Percentiles rank a stretch among this genome's conserved stretches.
Conservation (phyloP, 495 filamentous ascomycete species). For the Trichoderma parareesei region DNA sequence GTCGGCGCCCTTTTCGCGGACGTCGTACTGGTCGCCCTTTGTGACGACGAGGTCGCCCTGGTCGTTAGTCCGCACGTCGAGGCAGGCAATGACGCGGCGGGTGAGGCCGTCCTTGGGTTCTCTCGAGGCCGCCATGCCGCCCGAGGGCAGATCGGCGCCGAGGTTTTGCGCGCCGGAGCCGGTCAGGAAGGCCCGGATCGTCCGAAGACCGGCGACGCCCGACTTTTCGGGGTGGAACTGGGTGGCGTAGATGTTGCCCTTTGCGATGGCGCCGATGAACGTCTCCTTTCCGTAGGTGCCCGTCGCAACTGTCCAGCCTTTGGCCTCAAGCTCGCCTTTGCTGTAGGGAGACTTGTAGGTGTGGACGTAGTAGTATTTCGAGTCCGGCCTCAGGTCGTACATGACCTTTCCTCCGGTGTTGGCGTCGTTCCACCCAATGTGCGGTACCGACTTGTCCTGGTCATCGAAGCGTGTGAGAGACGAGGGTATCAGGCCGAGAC, state of each 20-base stretch:
- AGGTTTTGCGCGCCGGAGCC: constrained; percentile 45
- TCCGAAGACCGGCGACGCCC: constrained; percentile 75
- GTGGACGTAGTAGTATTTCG: constrained; percentile 98
- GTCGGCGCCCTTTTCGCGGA: constrained; percentile 79
- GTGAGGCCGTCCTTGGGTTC: constrained; percentile 60
- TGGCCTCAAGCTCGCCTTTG: constrained; percentile 58
- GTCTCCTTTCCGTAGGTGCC: constrained; percentile 80
- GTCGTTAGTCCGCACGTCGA: constrained; percentile 96
- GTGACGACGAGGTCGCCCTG: constrained; percentile 92
- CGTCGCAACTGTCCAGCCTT: constrained; percentile 84
- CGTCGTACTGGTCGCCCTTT: constrained; percentile 97
- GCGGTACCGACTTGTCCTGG: constrained; percentile 76
- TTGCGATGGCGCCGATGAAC: constrained; percentile 85
- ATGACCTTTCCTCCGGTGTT: constrained; percentile 43
- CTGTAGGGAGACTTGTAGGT: constrained; percentile 79
- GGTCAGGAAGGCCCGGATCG: constrained; percentile 76
- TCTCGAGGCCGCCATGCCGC: constrained; percentile 15
- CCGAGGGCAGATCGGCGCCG: constrained; percentile 15
- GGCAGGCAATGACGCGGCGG: constrained; percentile 83
- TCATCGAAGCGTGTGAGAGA: constrained; percentile 69
- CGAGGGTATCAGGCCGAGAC: constrained; percentile 66
- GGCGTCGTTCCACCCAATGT: constrained; percentile 97
- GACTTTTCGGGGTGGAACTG: constrained; percentile 99
- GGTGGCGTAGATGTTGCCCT: constrained; percentile 76
- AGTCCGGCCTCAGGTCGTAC: constrained; percentile 66